Evolutionary conservation across 805 yeast species (phyloP).

Genomic region (Ogataea pini): DNA sequence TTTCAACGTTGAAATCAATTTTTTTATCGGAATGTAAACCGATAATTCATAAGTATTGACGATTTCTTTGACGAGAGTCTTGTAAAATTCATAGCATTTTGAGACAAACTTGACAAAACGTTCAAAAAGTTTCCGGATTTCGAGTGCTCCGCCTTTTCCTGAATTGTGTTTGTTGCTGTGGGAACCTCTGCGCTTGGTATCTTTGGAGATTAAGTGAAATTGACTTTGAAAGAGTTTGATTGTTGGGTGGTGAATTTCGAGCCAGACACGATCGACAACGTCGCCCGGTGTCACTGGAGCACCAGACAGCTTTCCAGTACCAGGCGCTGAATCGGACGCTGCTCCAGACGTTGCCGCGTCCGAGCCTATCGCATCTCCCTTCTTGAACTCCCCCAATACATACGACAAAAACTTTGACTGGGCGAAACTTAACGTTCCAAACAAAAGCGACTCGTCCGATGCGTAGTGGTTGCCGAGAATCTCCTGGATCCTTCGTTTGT

Average conservation of each 20-base stretch:
- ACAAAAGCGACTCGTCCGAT: constrained; percentile 44
- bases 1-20: constrained; percentile 32
- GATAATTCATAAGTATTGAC: constrained; percentile 40
- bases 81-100: constrained; percentile 50
- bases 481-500: constrained; percentile 35
- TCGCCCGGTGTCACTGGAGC: no score
- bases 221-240: constrained; percentile 55
- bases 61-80: constrained; percentile 41
- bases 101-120: constrained; percentile 50
- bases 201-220: constrained; percentile 26
- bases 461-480: constrained; percentile 29
- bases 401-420: constrained; percentile 48
- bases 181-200: constrained; percentile 23
- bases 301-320: no score
- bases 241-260: constrained; percentile 62
- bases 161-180: constrained; percentile 13
- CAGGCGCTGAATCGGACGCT: no score
- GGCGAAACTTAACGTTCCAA: constrained; percentile 50
- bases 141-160: constrained; percentile 39
- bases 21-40: constrained; percentile 36
- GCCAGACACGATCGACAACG: constrained; percentile 57
- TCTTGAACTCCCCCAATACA: constrained; percentile 40
- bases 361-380: no score
- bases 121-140: constrained; percentile 56
- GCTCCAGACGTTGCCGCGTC: no score